These are phyloP conservation scores for Boletus barrowsii DNA, from an alignment of 768 basidiomycete genomes.

Conservation along the genomic window DNA sequence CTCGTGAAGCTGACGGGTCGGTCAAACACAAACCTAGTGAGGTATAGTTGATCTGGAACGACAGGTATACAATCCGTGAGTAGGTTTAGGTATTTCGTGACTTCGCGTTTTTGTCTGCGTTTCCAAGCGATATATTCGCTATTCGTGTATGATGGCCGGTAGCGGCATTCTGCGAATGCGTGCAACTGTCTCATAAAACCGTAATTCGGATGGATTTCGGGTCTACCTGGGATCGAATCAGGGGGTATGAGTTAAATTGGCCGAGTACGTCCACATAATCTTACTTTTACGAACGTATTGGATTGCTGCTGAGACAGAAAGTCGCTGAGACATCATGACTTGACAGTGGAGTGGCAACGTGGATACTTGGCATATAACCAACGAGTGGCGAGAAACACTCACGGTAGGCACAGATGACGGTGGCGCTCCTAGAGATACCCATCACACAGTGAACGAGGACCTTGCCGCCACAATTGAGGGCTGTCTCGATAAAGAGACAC, in stretches of 20 bases:
- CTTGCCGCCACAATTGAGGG: conserved; percentile 48
- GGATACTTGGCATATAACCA: not conserved
- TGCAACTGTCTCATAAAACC: conserved; percentile 60
- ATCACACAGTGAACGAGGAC: conserved; percentile 73
- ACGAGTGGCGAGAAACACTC: conserved; percentile 23
- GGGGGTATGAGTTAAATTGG: conserved; percentile 10
- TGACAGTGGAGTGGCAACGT: conserved; percentile 1
- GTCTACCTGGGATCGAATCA: conserved; percentile 31
- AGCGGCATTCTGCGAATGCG: conserved; percentile 50
- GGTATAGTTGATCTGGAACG: conserved; percentile 45
- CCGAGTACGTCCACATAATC: conserved; percentile 8
- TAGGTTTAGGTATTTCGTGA: conserved; percentile 49
- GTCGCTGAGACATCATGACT: conserved; percentile 51
- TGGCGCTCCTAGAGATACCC: conserved; percentile 68
- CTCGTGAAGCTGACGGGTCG: not conserved
- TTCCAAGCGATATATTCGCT: conserved; percentile 57
- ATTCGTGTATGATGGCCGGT: conserved; percentile 41
- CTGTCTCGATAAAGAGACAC: conserved; percentile 60
- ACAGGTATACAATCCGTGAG: conserved; percentile 52
- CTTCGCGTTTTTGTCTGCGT: conserved; percentile 50
- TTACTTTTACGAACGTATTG: conserved; percentile 49
- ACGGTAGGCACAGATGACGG: conserved; percentile 57
- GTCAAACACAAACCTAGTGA: conserved; percentile 43
- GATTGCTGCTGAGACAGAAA: conserved; percentile 44
- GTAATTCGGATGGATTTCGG: conserved; percentile 39